Percentiles rank a stretch among this genome's conserved stretches.
These are phyloP conservation scores for Nissolia schottii DNA, from an alignment of 306 rosid genomes.

Conservation along the genomic window DNA sequence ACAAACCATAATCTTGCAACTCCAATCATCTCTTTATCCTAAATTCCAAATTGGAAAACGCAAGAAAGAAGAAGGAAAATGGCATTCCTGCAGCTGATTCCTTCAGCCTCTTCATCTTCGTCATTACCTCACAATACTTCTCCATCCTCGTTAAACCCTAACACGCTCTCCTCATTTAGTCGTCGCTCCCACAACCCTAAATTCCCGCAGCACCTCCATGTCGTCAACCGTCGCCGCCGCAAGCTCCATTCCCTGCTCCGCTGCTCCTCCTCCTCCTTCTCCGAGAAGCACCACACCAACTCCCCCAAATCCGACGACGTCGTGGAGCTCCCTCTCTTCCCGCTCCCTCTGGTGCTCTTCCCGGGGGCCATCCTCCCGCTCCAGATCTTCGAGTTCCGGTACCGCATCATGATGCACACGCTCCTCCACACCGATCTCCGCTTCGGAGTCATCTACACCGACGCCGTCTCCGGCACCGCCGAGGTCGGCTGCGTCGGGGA, in stretches of 20 bases:
- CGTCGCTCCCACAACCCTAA: constrained; percentile 35
- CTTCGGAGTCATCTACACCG: constrained; percentile 84
- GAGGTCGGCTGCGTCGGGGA: constrained; percentile 97
- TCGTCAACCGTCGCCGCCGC: constrained; percentile 33
- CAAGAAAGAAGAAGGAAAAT: constrained; percentile 19
- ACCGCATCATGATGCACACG: constrained; percentile 99
- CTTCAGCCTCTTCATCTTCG: constrained; percentile 52
- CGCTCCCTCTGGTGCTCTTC: constrained; percentile 85
- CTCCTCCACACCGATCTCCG: constrained; percentile 97
- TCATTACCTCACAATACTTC: constrained; percentile 47
- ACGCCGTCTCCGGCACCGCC: constrained; percentile 70
- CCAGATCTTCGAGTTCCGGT: constrained; percentile 98
- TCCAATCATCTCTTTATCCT: not conserved
- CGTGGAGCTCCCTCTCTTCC: constrained; percentile 90
- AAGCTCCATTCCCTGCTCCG: constrained; percentile 39
- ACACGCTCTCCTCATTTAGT: constrained; percentile 19
- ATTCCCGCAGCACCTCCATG: constrained; percentile 18
- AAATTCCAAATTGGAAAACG: not conserved
- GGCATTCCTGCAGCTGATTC: constrained; percentile 82
- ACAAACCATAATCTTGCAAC: constrained; percentile 1
- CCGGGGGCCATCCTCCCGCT: constrained; percentile 94
- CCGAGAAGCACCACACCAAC: constrained; percentile 74
- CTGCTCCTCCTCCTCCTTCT: constrained; percentile 82
- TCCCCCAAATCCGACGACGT: constrained; percentile 71
- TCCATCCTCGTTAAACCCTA: constrained; percentile 51